Conservation (phyloP, 2,329 filamentous ascomycete species). For the Orbilia oligospora region DNA sequence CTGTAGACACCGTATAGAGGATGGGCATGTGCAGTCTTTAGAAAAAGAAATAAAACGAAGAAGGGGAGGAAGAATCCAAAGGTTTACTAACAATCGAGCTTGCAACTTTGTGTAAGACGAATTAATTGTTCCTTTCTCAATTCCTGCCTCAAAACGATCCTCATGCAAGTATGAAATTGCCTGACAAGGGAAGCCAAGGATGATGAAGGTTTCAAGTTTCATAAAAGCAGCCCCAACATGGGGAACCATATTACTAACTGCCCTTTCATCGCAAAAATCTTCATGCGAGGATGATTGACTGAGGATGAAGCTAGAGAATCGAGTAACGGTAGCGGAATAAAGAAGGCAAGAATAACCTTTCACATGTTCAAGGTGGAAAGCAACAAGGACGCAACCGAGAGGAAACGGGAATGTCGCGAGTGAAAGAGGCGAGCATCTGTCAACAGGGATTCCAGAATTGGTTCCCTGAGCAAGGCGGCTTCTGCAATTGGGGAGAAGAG, state of each 20-base stretch:
- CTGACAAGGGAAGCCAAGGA: conserved; percentile 39
- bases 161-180: conserved; percentile 47
- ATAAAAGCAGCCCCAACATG: conserved; percentile 34
- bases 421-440: conserved; percentile 45
- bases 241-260: conserved; percentile 29
- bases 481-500: conserved; percentile 16
- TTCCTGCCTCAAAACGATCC: conserved; percentile 31
- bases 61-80: not conserved
- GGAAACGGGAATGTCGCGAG: conserved; percentile 58
- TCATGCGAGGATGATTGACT: conserved; percentile 27
- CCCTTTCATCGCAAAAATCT: conserved; percentile 35
- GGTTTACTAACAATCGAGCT: conserved; percentile 38
- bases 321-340: conserved; percentile 22
- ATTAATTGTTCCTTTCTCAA: conserved; percentile 25
- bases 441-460: conserved; percentile 29
- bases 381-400: conserved; percentile 44
- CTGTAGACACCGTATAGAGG: conserved; percentile 5
- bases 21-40: conserved; percentile 6
- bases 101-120: conserved; percentile 5
- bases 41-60: not conserved
- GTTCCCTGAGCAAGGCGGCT: conserved; percentile 15
- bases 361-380: conserved; percentile 52
- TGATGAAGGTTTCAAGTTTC: conserved; percentile 44
- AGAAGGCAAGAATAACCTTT: conserved; percentile 52
- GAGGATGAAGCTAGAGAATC: not conserved